Evolutionary conservation across 768 basidiomycete species (phyloP), one percentile per base, ranked within the genome.

Genomic region (Hydnomerulius pinastri): DNA sequence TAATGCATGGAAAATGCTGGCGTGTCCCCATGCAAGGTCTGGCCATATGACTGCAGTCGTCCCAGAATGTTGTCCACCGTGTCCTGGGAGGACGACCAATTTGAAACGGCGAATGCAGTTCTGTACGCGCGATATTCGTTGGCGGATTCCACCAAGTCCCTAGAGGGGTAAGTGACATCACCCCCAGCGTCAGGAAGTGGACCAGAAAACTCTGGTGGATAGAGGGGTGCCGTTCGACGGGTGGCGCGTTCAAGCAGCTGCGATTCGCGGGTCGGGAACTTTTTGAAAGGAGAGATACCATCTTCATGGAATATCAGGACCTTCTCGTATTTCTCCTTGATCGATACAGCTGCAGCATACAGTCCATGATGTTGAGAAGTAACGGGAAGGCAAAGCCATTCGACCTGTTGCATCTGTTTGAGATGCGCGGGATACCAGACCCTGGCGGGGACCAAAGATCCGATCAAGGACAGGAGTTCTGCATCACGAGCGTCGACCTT

Each of bases 351-450:
- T 10, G 57, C 46, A 20, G 48, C 23, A 23, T 57, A 54, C 43
- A 72, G 63, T 17, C 36, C 57, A 48, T 59, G 50, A 47, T 67
- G 62, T 48, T 74, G 74, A 7, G 69, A 37, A 60, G 37, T 61
- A 43, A 11, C 61, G 4, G 62, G 43, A 11, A 65, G 40, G 11
- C 13, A 27, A 11, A 30, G 17, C 75, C 76, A 69, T 13, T 55
- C 18, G 2, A 74, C 67, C 4, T 56, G 59, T 51, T 77, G 69
- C 72, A 76, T 77, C 2, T 53, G 56, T 4, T 47, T 53, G 17
- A 69, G 45, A 46, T 71, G 63, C 1, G 40, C 10, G 1, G 73
- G 74, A 55, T 74, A 73, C 48, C 64, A 78, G 5, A 44, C 20
- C 13, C 74, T 52, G 9, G 27, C 13, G 2, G 76, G 72, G 5